phyloP scores from a whole-genome alignment of 805 yeast genomes.

The Saccharomyces eubayanus region DNA sequence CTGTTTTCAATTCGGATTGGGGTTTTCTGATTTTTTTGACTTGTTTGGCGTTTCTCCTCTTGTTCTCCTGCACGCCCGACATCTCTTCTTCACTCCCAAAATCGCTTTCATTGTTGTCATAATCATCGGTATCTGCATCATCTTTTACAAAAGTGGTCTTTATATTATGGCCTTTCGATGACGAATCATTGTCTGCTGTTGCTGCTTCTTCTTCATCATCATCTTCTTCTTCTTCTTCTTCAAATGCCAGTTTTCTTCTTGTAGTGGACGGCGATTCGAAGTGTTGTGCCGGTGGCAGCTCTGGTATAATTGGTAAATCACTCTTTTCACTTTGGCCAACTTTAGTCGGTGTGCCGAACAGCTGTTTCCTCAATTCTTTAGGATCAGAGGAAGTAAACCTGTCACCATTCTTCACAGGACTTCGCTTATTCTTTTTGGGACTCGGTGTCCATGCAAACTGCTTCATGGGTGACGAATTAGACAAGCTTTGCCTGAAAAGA shows the following conservation, averaged over 20 bases:
- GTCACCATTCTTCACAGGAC: constrained; percentile 17
- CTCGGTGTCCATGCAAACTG: constrained; percentile 26
- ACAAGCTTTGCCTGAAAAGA: constrained; percentile 38
- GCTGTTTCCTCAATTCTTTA: constrained; percentile 17
- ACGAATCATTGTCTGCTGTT: background rate
- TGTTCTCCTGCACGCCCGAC: background rate
- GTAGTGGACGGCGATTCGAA: constrained; percentile 5
- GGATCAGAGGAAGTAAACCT: constrained; percentile 27
- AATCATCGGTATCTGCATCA: background rate
- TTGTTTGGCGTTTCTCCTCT: background rate
- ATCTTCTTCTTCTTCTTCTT: constrained; percentile 20
- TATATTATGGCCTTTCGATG: background rate
- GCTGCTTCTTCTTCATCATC: background rate
- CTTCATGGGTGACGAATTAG: constrained; percentile 29
- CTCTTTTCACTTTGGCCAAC: background rate
- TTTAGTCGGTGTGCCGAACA: constrained; percentile 26
- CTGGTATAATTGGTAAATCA: constrained; percentile 4
- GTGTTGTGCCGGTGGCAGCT: constrained; percentile 3
- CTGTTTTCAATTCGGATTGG: background rate
- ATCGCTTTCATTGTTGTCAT: background rate
- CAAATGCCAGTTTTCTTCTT: constrained; percentile 30
- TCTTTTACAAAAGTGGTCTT: background rate
- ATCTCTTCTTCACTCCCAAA: background rate
- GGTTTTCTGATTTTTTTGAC: background rate
- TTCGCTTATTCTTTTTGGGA: constrained; percentile 16